A percentile compares a stretch with the other conserved stretches of the same genome.
Conservation (phyloP, 192 early-diverging fungal genomes). For the Gonapodya prolifera region DNA sequence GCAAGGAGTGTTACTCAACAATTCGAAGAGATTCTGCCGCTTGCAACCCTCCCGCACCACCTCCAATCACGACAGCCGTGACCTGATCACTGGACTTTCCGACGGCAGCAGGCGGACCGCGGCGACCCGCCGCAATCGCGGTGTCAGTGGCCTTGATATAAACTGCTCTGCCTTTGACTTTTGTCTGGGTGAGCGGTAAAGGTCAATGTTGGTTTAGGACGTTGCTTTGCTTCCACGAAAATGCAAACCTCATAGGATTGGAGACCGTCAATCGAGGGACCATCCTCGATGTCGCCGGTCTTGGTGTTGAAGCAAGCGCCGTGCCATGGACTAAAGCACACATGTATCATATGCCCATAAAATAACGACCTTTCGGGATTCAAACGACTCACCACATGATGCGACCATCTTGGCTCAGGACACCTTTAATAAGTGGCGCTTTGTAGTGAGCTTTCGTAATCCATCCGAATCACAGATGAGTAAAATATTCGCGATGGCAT, state of each 20-base stretch:
- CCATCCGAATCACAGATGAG: background rate
- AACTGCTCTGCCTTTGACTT: background rate
- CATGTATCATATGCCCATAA: no score
- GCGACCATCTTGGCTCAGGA: slow-evolving; percentile 18
- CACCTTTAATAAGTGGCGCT: slow-evolving; percentile 21
- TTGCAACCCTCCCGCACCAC: slow-evolving; percentile 33
- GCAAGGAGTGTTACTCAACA: slow-evolving; percentile 18
- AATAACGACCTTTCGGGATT: no score
- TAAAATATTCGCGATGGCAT: background rate
- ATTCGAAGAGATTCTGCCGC: slow-evolving; percentile 25
- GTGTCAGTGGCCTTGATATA: background rate
- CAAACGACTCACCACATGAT: slow-evolving; percentile 7
- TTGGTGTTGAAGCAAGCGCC: slow-evolving; percentile 25
- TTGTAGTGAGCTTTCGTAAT: slow-evolving; percentile 17
- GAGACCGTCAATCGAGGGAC: slow-evolving; percentile 17
- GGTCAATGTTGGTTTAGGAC: background rate
- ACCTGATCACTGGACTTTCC: background rate
- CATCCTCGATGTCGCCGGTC: slow-evolving; percentile 30
- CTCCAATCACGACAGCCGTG: slow-evolving; percentile 33
- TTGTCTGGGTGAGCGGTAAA: background rate
- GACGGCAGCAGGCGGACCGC: background rate
- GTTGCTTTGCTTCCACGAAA: slow-evolving; percentile 14
- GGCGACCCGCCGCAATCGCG: background rate
- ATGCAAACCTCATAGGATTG: slow-evolving; percentile 19
- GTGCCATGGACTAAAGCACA: slow-evolving; percentile 20